Conservation (phyloP, 495 filamentous ascomycete species). For the Trichoderma asperelloides region DNA sequence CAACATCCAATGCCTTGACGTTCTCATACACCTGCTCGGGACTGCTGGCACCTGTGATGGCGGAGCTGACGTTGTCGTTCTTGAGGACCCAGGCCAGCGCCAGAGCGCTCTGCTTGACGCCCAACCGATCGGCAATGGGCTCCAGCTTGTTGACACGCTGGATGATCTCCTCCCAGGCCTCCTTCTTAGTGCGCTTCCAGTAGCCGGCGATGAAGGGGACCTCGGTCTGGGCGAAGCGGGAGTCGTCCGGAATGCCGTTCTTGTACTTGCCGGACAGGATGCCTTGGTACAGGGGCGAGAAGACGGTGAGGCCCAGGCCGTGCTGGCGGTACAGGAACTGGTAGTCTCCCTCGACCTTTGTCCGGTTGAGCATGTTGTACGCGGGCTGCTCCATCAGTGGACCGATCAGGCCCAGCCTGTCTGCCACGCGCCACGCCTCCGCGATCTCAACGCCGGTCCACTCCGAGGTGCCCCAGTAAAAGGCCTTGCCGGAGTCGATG, state of each 20-base stretch:
- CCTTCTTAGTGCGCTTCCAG: conserved; percentile 34
- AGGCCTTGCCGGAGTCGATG: conserved; percentile 66
- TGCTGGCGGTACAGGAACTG: conserved; percentile 53
- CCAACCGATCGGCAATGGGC: conserved; percentile 59
- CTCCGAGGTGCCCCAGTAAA: conserved; percentile 90
- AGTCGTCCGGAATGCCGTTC: conserved; percentile 50
- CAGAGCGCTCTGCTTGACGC: conserved; percentile 54
- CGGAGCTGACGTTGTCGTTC: conserved; percentile 63
- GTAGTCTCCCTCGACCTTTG: conserved; percentile 72
- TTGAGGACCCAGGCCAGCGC: conserved; percentile 73
- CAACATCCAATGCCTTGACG: conserved; percentile 49
- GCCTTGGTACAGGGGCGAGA: conserved; percentile 62
- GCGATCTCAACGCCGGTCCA: conserved; percentile 78
- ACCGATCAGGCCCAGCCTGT: conserved; percentile 65
- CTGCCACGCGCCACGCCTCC: conserved; percentile 65
- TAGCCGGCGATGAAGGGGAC: conserved; percentile 40
- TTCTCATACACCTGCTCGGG: conserved; percentile 68
- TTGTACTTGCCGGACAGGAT: conserved; percentile 80
- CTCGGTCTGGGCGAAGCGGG: conserved; percentile 39
- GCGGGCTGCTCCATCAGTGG: conserved; percentile 78
- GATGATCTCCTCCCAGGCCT: conserved; percentile 37
- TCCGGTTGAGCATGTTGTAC: conserved; percentile 68
- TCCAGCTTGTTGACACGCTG: conserved; percentile 40
- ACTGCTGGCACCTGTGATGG: conserved; percentile 69
- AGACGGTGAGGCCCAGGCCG: conserved; percentile 65